Evolutionary conservation across 257 asterid genomes (phyloP), one percentile per base, ranked within the genome.

Genomic region (Forsythia viridissima): DNA sequence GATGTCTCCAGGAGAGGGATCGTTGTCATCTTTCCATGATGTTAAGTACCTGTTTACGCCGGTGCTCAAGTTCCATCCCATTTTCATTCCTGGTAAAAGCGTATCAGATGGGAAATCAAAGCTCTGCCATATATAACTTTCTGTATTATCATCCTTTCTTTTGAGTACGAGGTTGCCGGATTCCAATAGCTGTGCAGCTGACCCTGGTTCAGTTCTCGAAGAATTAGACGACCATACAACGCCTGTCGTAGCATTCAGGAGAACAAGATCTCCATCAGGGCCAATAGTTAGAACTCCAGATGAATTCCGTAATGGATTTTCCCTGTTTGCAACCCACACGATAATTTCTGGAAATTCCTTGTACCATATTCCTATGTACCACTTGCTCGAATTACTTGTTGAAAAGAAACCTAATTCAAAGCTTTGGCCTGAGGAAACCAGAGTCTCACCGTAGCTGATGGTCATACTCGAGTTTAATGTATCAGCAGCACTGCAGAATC

Each of bases 391-490:
- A 77, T 39, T 8, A 16, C 78, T 57, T 13, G 57, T 79, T 51
- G 70, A 13, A 68, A 68, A 77, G 80, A 77, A 66, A 46, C 59
- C 59, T 48, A 48, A 48, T 48, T 48, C 59, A 11, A 77, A 82
- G 15, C 57, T 67, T 4, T 55, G 76, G 4, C 51, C 68, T 6
- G 72, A 41, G 8, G 85, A 82, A 39, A 82, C 57, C 15, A 82
- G 15, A 8, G 76, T 73, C 12, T 68, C 65, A 24, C 71, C 72
- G n/a, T 74, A 4, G 20, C 20, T 48, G 59, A 48, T 48, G 59
- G 59, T 48, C 15, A 6, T 7, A 48, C 15, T 48, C 15, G 59
- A 48, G 59, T 2, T 48, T 13, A 48, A 48, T 13, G 15, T 48
- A 48, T 48, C 59, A 1, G 15, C 7, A 48, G 59, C 59, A 48